Evolutionary conservation across 768 basidiomycete genomes (phyloP), one percentile per base, ranked within the genome.

Genomic region (Cyathus striatus): DNA sequence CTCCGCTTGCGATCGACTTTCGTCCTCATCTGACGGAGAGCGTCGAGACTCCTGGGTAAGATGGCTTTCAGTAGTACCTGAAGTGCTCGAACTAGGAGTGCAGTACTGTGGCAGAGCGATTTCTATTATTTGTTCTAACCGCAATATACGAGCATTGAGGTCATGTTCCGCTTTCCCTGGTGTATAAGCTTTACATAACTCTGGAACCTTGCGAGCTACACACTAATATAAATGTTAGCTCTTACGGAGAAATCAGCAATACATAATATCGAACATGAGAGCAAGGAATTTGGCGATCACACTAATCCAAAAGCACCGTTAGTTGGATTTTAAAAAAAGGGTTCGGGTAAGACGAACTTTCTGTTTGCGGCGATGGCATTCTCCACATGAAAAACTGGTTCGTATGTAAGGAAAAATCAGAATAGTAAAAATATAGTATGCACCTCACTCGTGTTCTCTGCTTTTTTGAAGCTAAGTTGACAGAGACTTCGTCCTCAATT

Each of bases 291-390:
- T 90, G 87, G 47, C 89, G 78, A 62, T 92, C 86, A 66, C 89
- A 92, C 86, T 91, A 59, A 30, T 40, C 30, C 20, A 37, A 27
- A 36, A 40, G 23, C 37, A 38, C 42, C 43, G 50, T 36, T 12
- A 36, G 17, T 20, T 13, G 9, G 40, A 46, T 54, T 51, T 38
- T 13, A 49, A 23, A 18, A 26, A 18, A 40, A 36, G 43, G 38
- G 27, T 23, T 25, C 17, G 37, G 45, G 6, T 46, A 24, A 36
- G 16, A 46, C 46, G 27, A 43, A 86, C 88, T 76, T 90, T 90
- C 64, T 92, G 89, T 59, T 92, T 92, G 48, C 89, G 72, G 17
- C 89, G 78, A 66, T 91, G 90, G 49, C 90, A 91, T 66, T 92
- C 89, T 14, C 86, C 86, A 44, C 88, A 90, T 6, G 87, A 89